Evolutionary conservation across 495 filamentous ascomycete genomes (phyloP).

Genomic region (Penicillium coprophilum): DNA sequence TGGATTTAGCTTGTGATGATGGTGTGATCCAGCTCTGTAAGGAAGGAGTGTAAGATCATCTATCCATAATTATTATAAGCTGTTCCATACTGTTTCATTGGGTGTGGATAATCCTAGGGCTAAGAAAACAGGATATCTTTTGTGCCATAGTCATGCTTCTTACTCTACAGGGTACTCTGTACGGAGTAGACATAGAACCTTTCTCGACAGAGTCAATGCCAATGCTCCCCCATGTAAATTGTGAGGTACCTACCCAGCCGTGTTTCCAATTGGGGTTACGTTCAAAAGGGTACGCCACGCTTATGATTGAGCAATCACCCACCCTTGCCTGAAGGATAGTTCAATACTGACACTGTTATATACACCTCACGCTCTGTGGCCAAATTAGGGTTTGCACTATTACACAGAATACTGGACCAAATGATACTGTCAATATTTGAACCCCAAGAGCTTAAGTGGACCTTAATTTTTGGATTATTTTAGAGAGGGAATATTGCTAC

Average conservation of each 20-base stretch:
- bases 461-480: not conserved
- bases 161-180: too few species aligned
- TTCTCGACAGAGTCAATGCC: not conserved
- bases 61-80: not conserved
- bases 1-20: constrained; percentile 13
- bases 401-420: constrained; percentile 4
- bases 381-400: constrained; percentile 8
- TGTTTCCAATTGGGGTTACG: constrained; percentile 26
- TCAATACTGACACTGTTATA: not conserved
- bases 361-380: not conserved
- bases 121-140: not conserved
- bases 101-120: not conserved
- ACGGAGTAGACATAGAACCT: not conserved
- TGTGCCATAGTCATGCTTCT: not conserved
- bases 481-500: not conserved
- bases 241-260: constrained; percentile 14
- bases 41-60: not conserved
- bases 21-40: constrained; percentile 10
- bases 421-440: not conserved
- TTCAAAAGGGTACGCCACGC: constrained; percentile 20
- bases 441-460: constrained; percentile 9
- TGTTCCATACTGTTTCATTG: not conserved
- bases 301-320: constrained; percentile 25
- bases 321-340: constrained; percentile 24
- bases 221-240: not conserved